Conservation (phyloP, 495 filamentous ascomycete genomes). For the Entonaema liquescens region DNA sequence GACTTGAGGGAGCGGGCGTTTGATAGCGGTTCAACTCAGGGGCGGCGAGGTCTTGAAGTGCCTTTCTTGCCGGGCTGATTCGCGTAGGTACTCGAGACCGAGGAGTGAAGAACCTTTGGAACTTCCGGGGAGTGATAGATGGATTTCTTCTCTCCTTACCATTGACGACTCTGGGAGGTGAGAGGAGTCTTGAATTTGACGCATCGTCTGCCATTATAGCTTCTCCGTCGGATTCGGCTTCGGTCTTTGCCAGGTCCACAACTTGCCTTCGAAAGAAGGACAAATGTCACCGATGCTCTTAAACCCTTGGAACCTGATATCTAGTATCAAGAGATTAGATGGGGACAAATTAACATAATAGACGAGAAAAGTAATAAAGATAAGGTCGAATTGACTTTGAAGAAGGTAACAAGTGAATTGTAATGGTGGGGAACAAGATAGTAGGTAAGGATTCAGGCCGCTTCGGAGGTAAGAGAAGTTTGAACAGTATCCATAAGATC, state of each 20-base stretch:
- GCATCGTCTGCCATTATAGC: slow-evolving; percentile 19
- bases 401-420: neutral
- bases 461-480: slow-evolving; percentile 20
- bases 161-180: slow-evolving; percentile 47
- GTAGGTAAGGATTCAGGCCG: slow-evolving; percentile 2
- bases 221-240: neutral
- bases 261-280: slow-evolving; percentile 8
- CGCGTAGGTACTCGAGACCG: slow-evolving; percentile 54
- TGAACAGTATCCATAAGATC: slow-evolving; percentile 16
- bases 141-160: slow-evolving; percentile 59
- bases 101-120: slow-evolving; percentile 86
- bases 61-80: slow-evolving; percentile 66
- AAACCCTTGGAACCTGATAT: slow-evolving; percentile 8
- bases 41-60: slow-evolving; percentile 74
- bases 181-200: slow-evolving; percentile 42
- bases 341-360: slow-evolving; percentile 7
- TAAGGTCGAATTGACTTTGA: slow-evolving; percentile 15
- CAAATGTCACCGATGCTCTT: slow-evolving; percentile 8
- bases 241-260: slow-evolving; percentile 4
- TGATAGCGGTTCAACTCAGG: slow-evolving; percentile 67
- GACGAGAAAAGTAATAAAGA: neutral
- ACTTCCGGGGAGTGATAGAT: slow-evolving; percentile 76
- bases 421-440: slow-evolving; percentile 13
- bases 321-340: neutral
- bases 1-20: slow-evolving; percentile 54